These are phyloP conservation scores for Phoenix roebelenii DNA, from an alignment of 176 grass and related monocot species.

Conservation along the genomic window DNA sequence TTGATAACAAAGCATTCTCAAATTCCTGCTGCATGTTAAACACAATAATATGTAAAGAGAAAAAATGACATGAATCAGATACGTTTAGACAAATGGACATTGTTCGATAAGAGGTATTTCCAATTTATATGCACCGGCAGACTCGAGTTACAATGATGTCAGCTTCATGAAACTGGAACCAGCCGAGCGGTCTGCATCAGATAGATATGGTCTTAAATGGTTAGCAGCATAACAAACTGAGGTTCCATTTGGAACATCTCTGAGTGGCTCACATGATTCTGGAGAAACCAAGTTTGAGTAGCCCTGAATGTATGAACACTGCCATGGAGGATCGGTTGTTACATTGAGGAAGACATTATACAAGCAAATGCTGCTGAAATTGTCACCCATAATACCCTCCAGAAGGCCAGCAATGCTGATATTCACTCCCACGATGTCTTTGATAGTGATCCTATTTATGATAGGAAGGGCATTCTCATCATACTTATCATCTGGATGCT, in stretches of 20 bases:
- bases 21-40: background rate
- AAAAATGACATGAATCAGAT: slow-evolving; percentile 9
- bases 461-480: slow-evolving; percentile 59
- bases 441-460: slow-evolving; percentile 70
- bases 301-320: slow-evolving; percentile 69
- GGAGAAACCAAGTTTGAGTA: slow-evolving; percentile 81
- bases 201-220: slow-evolving; percentile 17
- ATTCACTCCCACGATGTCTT: slow-evolving; percentile 43
- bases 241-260: slow-evolving; percentile 27
- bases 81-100: background rate
- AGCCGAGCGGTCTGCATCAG: slow-evolving; percentile 11
- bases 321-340: slow-evolving; percentile 60
- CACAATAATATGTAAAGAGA: background rate
- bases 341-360: slow-evolving; percentile 67
- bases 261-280: slow-evolving; percentile 69
- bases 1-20: background rate
- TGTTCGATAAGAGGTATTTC: background rate
- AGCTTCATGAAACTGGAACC: slow-evolving; percentile 32
- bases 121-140: background rate
- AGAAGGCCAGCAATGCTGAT: slow-evolving; percentile 59
- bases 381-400: slow-evolving; percentile 69
- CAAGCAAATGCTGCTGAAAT: slow-evolving; percentile 85
- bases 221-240: slow-evolving; percentile 45
- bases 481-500: slow-evolving; percentile 78
- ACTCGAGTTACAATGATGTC: slow-evolving; percentile 21